Evolutionary conservation across 1,284 basidiomycete species (phyloP).

Genomic region (Boletus smithii): DNA sequence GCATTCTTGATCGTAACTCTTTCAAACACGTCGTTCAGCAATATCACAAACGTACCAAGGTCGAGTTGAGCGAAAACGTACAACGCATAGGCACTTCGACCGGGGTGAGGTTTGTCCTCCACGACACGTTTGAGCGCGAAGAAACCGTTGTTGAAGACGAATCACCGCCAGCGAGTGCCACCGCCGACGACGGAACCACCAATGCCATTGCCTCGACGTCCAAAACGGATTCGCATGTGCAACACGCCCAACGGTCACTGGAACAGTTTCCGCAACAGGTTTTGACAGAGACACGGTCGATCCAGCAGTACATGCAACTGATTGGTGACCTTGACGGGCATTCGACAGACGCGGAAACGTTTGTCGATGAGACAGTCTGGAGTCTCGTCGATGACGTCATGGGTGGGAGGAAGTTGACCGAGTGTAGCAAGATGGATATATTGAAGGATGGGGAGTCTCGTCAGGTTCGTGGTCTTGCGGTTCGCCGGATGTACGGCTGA

Average conservation of each 20-base stretch:
- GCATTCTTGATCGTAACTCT: conserved; percentile 42
- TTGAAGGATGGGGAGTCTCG: conserved; percentile 48
- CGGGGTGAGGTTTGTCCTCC: neutral
- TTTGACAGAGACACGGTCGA: conserved; percentile 43
- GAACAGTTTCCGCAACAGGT: conserved; percentile 51
- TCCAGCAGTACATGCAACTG: conserved; percentile 47
- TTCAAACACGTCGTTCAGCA: conserved; percentile 49
- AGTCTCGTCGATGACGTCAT: conserved; percentile 50
- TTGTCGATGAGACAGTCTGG: conserved; percentile 40
- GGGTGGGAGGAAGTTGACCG: conserved; percentile 37
- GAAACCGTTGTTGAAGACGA: neutral
- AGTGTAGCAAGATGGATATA: conserved; percentile 44
- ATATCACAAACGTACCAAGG: conserved; percentile 36
- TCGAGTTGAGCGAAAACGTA: conserved; percentile 11
- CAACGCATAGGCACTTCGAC: conserved; percentile 5
- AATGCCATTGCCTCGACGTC: conserved; percentile 4
- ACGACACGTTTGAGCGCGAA: neutral
- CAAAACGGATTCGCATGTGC: neutral
- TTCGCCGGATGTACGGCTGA: neutral
- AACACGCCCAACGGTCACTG: conserved; percentile 34
- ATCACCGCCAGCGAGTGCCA: neutral
- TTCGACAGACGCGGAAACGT: conserved; percentile 14
- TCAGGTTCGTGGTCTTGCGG: conserved; percentile 36
- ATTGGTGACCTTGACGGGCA: conserved; percentile 29
- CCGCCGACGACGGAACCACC: neutral